These are phyloP conservation scores for Botryotinia calthae DNA, from an alignment of 2,329 filamentous ascomycete species.

Conservation along the genomic window DNA sequence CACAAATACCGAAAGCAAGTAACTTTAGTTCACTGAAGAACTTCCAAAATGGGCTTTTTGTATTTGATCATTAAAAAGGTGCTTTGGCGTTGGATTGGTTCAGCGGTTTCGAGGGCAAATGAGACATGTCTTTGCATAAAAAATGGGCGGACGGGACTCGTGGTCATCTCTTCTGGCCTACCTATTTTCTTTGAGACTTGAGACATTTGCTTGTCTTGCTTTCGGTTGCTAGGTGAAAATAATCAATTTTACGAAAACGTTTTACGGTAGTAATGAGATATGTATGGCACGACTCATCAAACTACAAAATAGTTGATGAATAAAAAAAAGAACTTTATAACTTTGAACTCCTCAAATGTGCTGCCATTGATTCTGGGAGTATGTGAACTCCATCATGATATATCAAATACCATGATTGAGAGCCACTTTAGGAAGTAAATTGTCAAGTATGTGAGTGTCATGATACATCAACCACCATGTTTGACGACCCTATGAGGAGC, in stretches of 20 bases:
- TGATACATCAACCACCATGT: not conserved
- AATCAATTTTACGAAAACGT: conserved; percentile 11
- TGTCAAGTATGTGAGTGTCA: not conserved
- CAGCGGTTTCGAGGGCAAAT: conserved; percentile 20
- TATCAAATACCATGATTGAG: not conserved
- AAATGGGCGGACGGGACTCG: conserved; percentile 18
- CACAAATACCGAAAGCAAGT: conserved; percentile 16
- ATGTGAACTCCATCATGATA: not conserved
- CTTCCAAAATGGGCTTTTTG: conserved; percentile 15
- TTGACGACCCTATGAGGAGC: not conserved
- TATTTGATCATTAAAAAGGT: conserved; percentile 22
- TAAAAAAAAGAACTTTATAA: conserved; percentile 17
- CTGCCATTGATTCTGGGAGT: not conserved
- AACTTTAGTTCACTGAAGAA: conserved; percentile 4
- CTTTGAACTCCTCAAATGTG: not conserved
- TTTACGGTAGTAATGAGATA: conserved; percentile 18
- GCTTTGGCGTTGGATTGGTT: conserved; percentile 24
- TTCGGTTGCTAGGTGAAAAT: conserved; percentile 11
- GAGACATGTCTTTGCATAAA: conserved; percentile 23
- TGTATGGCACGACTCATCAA: conserved; percentile 11
- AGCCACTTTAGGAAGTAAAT: not conserved
- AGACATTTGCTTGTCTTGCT: not conserved
- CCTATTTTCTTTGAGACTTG: conserved; percentile 15
- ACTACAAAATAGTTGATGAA: conserved; percentile 15
- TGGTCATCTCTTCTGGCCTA: conserved; percentile 20